Conservation (phyloP, 164 flowering plant species). For the Platanus orientalis region DNA sequence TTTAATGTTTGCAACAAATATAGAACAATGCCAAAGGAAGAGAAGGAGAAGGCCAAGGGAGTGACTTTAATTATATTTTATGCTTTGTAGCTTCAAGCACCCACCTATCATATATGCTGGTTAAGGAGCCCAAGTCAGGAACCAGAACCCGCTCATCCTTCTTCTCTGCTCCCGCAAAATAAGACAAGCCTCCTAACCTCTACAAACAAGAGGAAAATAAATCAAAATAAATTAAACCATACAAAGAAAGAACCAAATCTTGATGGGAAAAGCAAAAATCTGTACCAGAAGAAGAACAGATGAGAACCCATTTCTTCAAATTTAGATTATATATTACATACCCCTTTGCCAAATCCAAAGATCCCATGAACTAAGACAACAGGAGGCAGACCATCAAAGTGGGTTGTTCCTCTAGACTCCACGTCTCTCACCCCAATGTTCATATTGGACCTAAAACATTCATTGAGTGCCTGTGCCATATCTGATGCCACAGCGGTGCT, state of each 20-base stretch:
- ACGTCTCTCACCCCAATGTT: constrained; percentile 21
- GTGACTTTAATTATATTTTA: not conserved
- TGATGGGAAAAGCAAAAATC: not conserved
- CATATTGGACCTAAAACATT: constrained; percentile 40
- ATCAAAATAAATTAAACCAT: not conserved
- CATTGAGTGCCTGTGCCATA: constrained; percentile 53
- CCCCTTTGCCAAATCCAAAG: constrained; percentile 99
- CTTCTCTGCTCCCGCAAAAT: constrained; percentile 98
- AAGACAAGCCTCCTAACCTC: constrained; percentile 90
- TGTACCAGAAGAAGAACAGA: not conserved
- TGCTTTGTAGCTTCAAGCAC: constrained; percentile 6
- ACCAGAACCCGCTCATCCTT: constrained; percentile 89
- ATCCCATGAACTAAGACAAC: constrained; percentile 96
- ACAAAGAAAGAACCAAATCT: not conserved
- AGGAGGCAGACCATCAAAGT: constrained; percentile 55
- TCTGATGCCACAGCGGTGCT: constrained; percentile 89
- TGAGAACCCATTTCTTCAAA: constrained; percentile 8
- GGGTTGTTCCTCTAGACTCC: constrained; percentile 3
- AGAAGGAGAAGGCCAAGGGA: not conserved
- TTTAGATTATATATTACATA: constrained; percentile 19
- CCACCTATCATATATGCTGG: constrained; percentile 92
- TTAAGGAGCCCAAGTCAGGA: constrained; percentile 95
- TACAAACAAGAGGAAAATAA: constrained; percentile 25
- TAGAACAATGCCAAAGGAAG: not conserved
- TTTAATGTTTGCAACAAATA: constrained; percentile 5